phyloP scores from a whole-genome alignment of 163 green algal genomes.

The Volvox carteri region DNA sequence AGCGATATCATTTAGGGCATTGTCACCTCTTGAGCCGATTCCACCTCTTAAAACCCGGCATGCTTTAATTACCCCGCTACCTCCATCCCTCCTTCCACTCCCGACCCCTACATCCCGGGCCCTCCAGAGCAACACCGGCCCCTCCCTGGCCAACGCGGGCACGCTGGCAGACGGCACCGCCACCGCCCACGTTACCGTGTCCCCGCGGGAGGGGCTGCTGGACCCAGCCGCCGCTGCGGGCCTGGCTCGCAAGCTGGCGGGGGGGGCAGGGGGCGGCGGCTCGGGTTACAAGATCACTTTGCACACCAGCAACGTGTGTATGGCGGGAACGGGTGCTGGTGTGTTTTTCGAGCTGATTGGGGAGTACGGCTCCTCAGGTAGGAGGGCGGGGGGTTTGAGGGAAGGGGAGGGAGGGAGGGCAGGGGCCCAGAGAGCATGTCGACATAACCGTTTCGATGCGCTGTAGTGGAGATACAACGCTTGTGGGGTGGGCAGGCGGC shows the following conservation, averaged over 20 bases:
- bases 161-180: constrained; percentile 24
- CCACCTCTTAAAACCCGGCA: not conserved
- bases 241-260: constrained; percentile 58
- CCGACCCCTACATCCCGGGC: not conserved
- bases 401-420: not conserved
- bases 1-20: too few species aligned
- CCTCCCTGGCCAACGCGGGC: constrained; percentile 41
- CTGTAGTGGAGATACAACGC: not conserved
- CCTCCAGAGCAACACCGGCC: constrained; percentile 1
- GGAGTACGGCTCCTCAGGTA: constrained; percentile 71
- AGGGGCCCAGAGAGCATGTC: too few species aligned
- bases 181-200: constrained; percentile 31
- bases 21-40: too few species aligned
- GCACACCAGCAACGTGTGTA: constrained; percentile 67
- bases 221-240: not conserved
- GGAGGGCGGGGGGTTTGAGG: too few species aligned
- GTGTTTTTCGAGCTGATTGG: constrained; percentile 82
- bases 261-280: constrained; percentile 39
- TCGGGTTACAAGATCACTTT: constrained; percentile 77
- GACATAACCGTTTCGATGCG: too few species aligned
- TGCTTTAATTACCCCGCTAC: not conserved
- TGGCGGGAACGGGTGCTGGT: constrained; percentile 65
- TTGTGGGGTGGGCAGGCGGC: not conserved
- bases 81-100: not conserved
- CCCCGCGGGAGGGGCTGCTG: constrained; percentile 27